A percentile compares a stretch with the other conserved stretches of the same genome.
phyloP scores from a whole-genome alignment of 257 asterid species.

The Cynanchum wilfordii region DNA sequence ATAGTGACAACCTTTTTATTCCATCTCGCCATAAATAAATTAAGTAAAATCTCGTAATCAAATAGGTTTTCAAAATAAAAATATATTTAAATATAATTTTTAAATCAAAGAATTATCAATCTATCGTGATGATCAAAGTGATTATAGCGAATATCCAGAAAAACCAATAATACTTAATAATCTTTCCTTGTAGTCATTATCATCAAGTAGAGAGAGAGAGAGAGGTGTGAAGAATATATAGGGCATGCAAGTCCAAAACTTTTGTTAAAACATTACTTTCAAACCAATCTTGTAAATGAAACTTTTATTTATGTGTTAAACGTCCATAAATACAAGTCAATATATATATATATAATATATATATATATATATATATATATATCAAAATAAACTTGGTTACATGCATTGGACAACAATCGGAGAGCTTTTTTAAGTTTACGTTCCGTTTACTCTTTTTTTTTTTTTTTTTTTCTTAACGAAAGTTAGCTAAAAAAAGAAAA shows the following conservation, averaged over 20 bases:
- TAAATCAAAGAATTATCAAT: too few relatives aligned
- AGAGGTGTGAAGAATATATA: neutral
- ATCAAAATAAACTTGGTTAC: neutral
- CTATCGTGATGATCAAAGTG: too few relatives aligned
- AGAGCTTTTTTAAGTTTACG: neutral
- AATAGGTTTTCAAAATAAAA: too few relatives aligned
- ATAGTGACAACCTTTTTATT: too few relatives aligned
- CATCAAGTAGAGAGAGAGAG: too few relatives aligned
- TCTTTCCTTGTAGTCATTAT: neutral
- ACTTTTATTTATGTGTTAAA: neutral
- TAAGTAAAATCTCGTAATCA: too few relatives aligned
- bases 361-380: neutral
- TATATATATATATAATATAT: too few relatives aligned
- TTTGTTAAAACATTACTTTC: constrained; percentile 14
- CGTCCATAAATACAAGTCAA: neutral
- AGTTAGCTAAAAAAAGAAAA: neutral
- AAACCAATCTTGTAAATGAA: neutral
- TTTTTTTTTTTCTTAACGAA: neutral
- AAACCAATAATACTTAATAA: too few relatives aligned
- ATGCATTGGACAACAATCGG: neutral
- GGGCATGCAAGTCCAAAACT: neutral
- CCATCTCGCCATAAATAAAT: too few relatives aligned
- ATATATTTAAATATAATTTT: too few relatives aligned
- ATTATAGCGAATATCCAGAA: too few relatives aligned
- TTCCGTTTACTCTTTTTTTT: neutral